phyloP scores from a whole-genome alignment of 352 stramenopile genomes.

The Phytophthora meadii region DNA sequence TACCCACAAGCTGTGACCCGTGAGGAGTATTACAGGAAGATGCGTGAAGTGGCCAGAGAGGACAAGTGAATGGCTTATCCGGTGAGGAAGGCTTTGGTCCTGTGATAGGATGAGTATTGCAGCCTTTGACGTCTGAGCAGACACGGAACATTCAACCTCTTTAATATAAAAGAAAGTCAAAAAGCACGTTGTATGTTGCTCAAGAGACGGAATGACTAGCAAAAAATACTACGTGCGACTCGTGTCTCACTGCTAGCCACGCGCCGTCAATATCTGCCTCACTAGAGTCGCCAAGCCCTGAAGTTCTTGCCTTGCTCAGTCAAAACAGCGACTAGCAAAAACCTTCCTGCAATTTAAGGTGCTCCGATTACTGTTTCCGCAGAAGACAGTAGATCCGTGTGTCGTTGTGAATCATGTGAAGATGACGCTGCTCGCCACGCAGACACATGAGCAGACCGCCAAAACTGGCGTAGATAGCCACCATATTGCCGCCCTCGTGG shows the following conservation, averaged over 20 bases:
- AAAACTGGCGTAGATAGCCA: constrained; percentile 96
- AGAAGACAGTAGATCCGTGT: constrained; percentile 95
- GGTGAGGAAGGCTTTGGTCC: background rate
- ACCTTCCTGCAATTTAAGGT: background rate
- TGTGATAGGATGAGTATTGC: background rate
- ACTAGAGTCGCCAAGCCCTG: background rate
- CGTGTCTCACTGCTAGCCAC: constrained; percentile 4
- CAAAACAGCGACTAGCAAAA: constrained; percentile 4
- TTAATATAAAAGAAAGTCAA: constrained; percentile 35
- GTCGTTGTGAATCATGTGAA: constrained; percentile 98
- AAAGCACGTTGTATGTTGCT: constrained; percentile 23
- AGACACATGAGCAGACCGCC: constrained; percentile 98
- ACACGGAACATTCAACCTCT: background rate
- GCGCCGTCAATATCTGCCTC: constrained; percentile 27
- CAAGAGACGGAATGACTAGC: constrained; percentile 8
- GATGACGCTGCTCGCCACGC: constrained; percentile 95
- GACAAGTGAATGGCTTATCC: constrained; percentile 39
- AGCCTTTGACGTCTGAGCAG: background rate
- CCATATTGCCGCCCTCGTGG: constrained; percentile 94
- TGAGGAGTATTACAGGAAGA: constrained; percentile 82
- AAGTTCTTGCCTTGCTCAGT: no score
- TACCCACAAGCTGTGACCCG: constrained; percentile 82
- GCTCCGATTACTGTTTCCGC: constrained; percentile 77
- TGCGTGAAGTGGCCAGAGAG: constrained; percentile 72
- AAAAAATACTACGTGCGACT: background rate